phyloP scores from a whole-genome alignment of 1,284 basidiomycete genomes.

The Somion occarium region DNA sequence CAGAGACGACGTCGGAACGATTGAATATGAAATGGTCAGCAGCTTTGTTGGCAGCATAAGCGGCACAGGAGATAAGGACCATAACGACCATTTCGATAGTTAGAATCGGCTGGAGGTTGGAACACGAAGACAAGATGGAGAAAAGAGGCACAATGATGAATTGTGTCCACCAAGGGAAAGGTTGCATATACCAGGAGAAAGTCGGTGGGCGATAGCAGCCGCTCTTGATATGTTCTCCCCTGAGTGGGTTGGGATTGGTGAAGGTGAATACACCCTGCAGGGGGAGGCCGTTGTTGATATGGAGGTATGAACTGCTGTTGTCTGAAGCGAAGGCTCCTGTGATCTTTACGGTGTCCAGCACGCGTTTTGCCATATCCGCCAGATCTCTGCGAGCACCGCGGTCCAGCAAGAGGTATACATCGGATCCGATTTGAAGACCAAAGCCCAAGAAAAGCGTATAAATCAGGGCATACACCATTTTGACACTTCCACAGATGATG shows the following conservation, averaged over 20 bases:
- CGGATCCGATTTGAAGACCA: slow-evolving; percentile 84
- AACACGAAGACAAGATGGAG: slow-evolving; percentile 67
- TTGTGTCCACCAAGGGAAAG: slow-evolving; percentile 73
- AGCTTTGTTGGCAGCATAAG: slow-evolving; percentile 73
- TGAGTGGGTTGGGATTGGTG: slow-evolving; percentile 47
- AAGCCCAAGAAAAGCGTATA: slow-evolving; percentile 89
- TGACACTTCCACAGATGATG: slow-evolving; percentile 82
- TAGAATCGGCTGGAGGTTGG: slow-evolving; percentile 72
- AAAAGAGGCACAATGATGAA: slow-evolving; percentile 83
- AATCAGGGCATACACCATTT: slow-evolving; percentile 88
- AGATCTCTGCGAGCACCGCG: slow-evolving; percentile 49
- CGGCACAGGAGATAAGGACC: slow-evolving; percentile 80
- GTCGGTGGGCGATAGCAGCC: slow-evolving; percentile 67
- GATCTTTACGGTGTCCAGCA: slow-evolving; percentile 44
- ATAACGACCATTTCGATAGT: slow-evolving; percentile 75
- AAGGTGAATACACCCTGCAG: slow-evolving; percentile 75
- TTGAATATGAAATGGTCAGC: slow-evolving; percentile 85
- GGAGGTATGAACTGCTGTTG: slow-evolving; percentile 29
- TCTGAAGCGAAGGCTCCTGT: slow-evolving; percentile 67
- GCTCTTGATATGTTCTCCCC: slow-evolving; percentile 42
- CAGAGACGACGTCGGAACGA: slow-evolving; percentile 77
- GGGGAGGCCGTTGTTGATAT: slow-evolving; percentile 29
- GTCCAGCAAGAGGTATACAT: slow-evolving; percentile 80
- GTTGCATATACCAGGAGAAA: slow-evolving; percentile 76
- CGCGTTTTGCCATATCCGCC: slow-evolving; percentile 43